Evolutionary conservation across 1,284 basidiomycete genomes (phyloP).

Genomic region (Volvariella volvacea): DNA sequence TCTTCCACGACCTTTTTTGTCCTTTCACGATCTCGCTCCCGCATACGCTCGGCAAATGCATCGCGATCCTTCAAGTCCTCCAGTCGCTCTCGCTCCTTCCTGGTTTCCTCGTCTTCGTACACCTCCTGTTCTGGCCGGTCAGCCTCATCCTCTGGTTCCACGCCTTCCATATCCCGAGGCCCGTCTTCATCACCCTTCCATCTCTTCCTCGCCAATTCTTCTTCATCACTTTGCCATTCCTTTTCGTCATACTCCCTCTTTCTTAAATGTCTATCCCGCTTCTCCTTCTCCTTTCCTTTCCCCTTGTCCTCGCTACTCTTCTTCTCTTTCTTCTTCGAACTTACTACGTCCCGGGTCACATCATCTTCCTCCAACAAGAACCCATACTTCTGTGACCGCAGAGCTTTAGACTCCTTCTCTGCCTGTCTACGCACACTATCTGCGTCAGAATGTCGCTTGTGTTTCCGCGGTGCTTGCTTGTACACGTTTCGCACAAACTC

Average conservation of each 20-base stretch:
- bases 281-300: slow-evolving; percentile 39
- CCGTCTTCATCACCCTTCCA: slow-evolving; percentile 37
- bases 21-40: slow-evolving; percentile 76
- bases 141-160: slow-evolving; percentile 22
- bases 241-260: slow-evolving; percentile 76
- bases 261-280: slow-evolving; percentile 60
- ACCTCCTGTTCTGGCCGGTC: slow-evolving; percentile 43
- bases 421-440: slow-evolving; percentile 52
- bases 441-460: slow-evolving; percentile 41
- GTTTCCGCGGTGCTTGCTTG: slow-evolving; percentile 70
- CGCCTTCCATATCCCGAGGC: slow-evolving; percentile 10
- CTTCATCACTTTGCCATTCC: slow-evolving; percentile 86
- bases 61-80: slow-evolving; percentile 86
- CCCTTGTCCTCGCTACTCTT: slow-evolving; percentile 33
- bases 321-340: slow-evolving; percentile 44
- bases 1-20: slow-evolving; percentile 94
- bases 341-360: slow-evolving; percentile 30
- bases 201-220: slow-evolving; percentile 67
- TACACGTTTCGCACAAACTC: slow-evolving; percentile 77
- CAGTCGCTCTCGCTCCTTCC: slow-evolving; percentile 69
- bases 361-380: slow-evolving; percentile 75
- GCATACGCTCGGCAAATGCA: slow-evolving; percentile 87
- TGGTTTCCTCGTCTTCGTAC: slow-evolving; percentile 64
- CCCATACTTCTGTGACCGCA: slow-evolving; percentile 72
- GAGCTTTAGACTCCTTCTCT: slow-evolving; percentile 64